These are phyloP conservation scores for Dendrocalamus sinicus DNA, from an alignment of 176 grass and related monocot species.

Conservation along the genomic window DNA sequence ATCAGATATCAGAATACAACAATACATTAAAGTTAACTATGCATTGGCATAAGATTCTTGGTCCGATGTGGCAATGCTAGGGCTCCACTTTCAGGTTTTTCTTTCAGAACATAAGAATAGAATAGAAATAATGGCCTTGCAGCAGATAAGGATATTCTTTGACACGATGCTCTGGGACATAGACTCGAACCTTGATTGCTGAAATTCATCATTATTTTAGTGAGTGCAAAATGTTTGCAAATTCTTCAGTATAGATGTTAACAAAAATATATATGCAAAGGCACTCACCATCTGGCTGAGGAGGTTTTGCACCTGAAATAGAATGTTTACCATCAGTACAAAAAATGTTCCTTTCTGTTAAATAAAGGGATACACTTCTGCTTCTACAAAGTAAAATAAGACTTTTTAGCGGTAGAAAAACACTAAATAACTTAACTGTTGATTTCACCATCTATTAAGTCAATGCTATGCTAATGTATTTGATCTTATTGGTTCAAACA, in stretches of 20 bases:
- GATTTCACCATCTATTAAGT: constrained; percentile 19
- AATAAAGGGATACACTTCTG: constrained; percentile 8
- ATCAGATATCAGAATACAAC: constrained; percentile 2
- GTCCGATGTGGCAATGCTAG: background rate
- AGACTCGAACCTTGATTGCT: constrained; percentile 92
- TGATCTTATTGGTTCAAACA: constrained; percentile 22
- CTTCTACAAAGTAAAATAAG: constrained; percentile 7
- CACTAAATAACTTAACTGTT: constrained; percentile 12
- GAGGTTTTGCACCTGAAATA: constrained; percentile 92
- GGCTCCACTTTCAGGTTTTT: constrained; percentile 6
- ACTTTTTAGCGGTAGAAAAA: constrained; percentile 5
- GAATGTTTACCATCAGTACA: constrained; percentile 30
- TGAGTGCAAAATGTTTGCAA: constrained; percentile 32
- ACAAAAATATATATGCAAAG: constrained; percentile 28
- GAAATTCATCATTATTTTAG: constrained; percentile 48
- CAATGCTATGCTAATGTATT: background rate
- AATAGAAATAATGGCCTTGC: constrained; percentile 32
- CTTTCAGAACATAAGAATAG: constrained; percentile 2
- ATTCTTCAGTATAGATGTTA: constrained; percentile 14
- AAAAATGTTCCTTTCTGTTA: constrained; percentile 12
- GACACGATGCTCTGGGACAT: constrained; percentile 89
- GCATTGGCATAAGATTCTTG: background rate
- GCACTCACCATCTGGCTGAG: constrained; percentile 87
- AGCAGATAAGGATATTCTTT: constrained; percentile 90
- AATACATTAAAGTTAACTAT: background rate